These are phyloP conservation scores for Aspergillus ochraceoroseus DNA, from an alignment of 2,329 filamentous ascomycete genomes.

Conservation along the genomic window DNA sequence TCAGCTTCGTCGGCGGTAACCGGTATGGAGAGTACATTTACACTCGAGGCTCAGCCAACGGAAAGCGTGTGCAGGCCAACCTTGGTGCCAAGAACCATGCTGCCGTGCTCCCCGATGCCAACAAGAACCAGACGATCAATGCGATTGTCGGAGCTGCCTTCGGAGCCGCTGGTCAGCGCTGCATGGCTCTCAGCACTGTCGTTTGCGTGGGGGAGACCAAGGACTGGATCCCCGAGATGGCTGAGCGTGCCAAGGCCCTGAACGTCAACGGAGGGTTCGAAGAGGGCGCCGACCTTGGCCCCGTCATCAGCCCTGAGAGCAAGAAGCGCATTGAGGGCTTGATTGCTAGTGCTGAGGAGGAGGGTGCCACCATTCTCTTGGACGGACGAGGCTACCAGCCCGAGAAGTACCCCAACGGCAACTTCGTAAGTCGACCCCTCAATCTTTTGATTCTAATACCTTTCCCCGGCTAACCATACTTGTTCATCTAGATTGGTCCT, in stretches of 20 bases:
- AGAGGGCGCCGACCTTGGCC: constrained; percentile 58
- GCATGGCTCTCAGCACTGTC: constrained; percentile 63
- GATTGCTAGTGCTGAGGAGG: constrained; percentile 57
- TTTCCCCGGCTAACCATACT: constrained; percentile 4
- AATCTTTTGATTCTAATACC: not conserved
- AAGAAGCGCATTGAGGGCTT: constrained; percentile 60
- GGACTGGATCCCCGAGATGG: constrained; percentile 61
- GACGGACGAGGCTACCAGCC: constrained; percentile 59
- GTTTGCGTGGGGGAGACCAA: constrained; percentile 63
- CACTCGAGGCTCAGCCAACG: constrained; percentile 61
- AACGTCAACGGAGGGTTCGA: constrained; percentile 61
- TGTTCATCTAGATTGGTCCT: constrained; percentile 50
- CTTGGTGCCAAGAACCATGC: constrained; percentile 67
- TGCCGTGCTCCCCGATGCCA: constrained; percentile 61
- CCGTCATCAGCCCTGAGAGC: constrained; percentile 59
- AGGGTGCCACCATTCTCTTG: constrained; percentile 60
- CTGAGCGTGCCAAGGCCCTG: constrained; percentile 56
- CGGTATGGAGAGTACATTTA: constrained; percentile 66
- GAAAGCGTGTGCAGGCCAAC: constrained; percentile 66
- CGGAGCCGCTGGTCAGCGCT: constrained; percentile 64
- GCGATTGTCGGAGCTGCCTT: constrained; percentile 64
- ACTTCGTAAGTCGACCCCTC: constrained; percentile 50
- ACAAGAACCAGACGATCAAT: constrained; percentile 64
- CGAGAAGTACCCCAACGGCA: constrained; percentile 61
- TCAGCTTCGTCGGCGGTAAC: constrained; percentile 65